phyloP scores from a whole-genome alignment of 257 asterid species.

The Fraxinus pennsylvanica region DNA sequence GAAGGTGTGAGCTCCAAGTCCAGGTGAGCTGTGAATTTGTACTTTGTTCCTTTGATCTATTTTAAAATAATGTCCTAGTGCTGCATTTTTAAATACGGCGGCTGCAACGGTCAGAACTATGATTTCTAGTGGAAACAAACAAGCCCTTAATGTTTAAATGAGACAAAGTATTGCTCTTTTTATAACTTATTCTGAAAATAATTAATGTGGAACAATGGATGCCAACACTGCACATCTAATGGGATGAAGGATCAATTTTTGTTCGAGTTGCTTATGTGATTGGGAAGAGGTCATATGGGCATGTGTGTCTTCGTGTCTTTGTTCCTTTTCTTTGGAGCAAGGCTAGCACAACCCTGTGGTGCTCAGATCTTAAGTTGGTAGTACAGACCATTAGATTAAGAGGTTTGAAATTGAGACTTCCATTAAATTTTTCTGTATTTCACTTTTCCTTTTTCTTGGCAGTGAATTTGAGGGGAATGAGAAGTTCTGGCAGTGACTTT shows the following conservation, averaged over 20 bases:
- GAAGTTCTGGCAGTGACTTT: background rate
- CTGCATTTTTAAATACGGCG: conserved; percentile 12
- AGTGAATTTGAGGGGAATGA: background rate
- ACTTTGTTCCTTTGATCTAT: background rate
- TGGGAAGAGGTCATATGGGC: background rate
- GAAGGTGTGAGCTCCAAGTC: conserved; percentile 62
- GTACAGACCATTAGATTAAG: background rate
- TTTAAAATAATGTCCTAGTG: conserved; percentile 20
- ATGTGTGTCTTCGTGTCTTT: background rate
- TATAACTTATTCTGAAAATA: background rate
- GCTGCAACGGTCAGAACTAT: too few species aligned
- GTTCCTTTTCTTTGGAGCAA: background rate
- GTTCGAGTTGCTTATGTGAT: background rate
- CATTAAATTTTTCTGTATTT: background rate
- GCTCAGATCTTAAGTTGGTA: background rate
- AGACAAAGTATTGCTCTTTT: conserved; percentile 7
- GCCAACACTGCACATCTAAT: background rate
- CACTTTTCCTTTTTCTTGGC: background rate
- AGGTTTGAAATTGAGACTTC: background rate
- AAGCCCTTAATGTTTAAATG: conserved; percentile 15
- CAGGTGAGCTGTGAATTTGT: conserved; percentile 35
- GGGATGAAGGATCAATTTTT: background rate
- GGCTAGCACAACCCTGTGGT: background rate
- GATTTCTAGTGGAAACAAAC: too few species aligned
- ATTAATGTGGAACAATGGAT: background rate